These are phyloP conservation scores for Colletotrichum limetticola DNA, from an alignment of 2,329 filamentous ascomycete genomes.

Conservation along the genomic window DNA sequence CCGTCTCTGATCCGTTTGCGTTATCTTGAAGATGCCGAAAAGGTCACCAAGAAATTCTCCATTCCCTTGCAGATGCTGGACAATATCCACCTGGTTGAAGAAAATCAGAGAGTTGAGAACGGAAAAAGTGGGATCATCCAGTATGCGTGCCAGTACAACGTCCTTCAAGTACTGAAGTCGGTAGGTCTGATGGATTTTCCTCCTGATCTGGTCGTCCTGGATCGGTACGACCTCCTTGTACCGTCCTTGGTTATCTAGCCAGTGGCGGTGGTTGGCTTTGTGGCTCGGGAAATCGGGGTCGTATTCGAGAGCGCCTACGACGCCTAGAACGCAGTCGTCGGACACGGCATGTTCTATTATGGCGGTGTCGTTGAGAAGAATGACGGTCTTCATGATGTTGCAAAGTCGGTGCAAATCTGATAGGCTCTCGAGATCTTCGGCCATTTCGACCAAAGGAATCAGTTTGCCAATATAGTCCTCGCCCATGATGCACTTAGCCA, in stretches of 20 bases:
- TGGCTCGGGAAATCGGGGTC: slow-evolving; percentile 98
- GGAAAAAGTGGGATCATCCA: slow-evolving; percentile 97
- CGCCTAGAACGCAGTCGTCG: slow-evolving; percentile 88
- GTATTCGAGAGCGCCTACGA: slow-evolving; percentile 96
- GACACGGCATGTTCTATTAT: slow-evolving; percentile 96
- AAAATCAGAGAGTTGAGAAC: slow-evolving; percentile 98
- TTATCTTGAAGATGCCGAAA: slow-evolving; percentile 83
- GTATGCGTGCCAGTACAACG: slow-evolving; percentile 94
- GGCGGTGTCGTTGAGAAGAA: slow-evolving; percentile 91
- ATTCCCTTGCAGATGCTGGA: slow-evolving; percentile 92
- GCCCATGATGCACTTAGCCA: slow-evolving; percentile 86
- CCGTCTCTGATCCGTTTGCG: slow-evolving; percentile 72
- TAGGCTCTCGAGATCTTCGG: slow-evolving; percentile 91
- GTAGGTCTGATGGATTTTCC: slow-evolving; percentile 97
- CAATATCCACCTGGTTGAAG: slow-evolving; percentile 98
- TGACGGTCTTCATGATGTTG: slow-evolving; percentile 97
- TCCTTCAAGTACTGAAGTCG: slow-evolving; percentile 97
- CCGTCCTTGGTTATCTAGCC: slow-evolving; percentile 86
- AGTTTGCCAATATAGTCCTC: slow-evolving; percentile 91
- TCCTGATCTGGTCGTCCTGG: slow-evolving; percentile 81
- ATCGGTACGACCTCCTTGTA: slow-evolving; percentile 98
- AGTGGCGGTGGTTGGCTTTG: slow-evolving; percentile 96
- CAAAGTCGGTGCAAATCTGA: slow-evolving; percentile 89
- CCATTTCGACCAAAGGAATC: slow-evolving; percentile 85
- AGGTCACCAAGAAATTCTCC: slow-evolving; percentile 82